Evolutionary conservation across 306 rosid species (phyloP), one percentile per base, ranked within the genome.

Genomic region (Vigna trinervia): DNA sequence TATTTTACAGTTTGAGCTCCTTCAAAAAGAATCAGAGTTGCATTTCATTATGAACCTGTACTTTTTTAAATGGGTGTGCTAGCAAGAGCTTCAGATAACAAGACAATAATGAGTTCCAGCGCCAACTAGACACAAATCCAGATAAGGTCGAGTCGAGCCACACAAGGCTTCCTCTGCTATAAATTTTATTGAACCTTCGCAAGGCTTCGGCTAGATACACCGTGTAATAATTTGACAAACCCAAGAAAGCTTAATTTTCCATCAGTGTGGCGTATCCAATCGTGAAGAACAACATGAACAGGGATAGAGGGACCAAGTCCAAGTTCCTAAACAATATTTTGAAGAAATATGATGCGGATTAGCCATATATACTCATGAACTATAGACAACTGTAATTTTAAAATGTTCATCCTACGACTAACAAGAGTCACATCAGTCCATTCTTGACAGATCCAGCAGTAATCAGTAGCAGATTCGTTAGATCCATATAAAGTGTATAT

Each of bases 271-370:
- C 96, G 87, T 75, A 96, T 92, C 99, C 98, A 96, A 83, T 96
- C 99, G 46, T 88, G 97, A 26, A 95, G 97, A 84, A 95, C 97
- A 13, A 88, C 97, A 22, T 89, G 99, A 75, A 95, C 88, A 0
- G 98, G 99, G 79, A 95, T 92, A n/a, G 97, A 90, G 17, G 99
- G 99, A 47, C 99, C 98, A 38, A 96, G 98, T 59, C 98, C 98
- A 48, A 91, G 98, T 87, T 96, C 98, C 99, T 92, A 83, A 61
- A 81, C 78, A 71, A 74, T 58, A 38, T 26, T 86, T 70, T 38
- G 19, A 47, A 53, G 5, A 71, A 46, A 72, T 15, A 73, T 46
- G 56, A 51, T 5, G 23, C 3, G 26, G 67, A 45, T 80, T 69
- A 77, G 86, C 20, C 50, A 56, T 77, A 72, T 34, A 22, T 60